phyloP scores from a whole-genome alignment of 73 alveolate genomes.

The Tetrahymena elliotti region DNA sequence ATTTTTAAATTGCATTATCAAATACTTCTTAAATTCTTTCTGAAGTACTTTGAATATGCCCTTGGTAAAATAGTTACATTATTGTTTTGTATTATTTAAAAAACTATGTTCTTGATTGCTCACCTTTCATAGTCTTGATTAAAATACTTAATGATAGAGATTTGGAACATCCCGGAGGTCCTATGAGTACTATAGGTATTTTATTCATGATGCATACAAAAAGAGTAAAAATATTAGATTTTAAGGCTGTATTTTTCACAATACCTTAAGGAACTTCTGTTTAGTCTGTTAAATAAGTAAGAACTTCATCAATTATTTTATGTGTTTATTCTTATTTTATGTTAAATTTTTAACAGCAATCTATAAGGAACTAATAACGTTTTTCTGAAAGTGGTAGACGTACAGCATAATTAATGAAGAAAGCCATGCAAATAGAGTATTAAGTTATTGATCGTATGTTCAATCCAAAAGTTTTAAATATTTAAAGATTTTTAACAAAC shows the following conservation, averaged over 20 bases:
- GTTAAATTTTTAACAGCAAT: background rate
- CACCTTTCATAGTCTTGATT: slow-evolving; percentile 54
- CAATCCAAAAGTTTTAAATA: background rate
- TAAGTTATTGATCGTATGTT: slow-evolving; percentile 9
- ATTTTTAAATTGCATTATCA: slow-evolving; percentile 40
- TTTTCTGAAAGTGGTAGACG: background rate
- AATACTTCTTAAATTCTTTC: slow-evolving; percentile 58
- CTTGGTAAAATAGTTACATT: slow-evolving; percentile 47
- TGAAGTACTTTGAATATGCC: slow-evolving; percentile 63
- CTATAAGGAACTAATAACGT: background rate
- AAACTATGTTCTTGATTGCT: slow-evolving; percentile 23
- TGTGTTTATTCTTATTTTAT: background rate
- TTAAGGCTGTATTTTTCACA: slow-evolving; percentile 52
- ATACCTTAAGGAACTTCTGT: slow-evolving; percentile 49
- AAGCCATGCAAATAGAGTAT: background rate
- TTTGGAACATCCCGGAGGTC: slow-evolving; percentile 76
- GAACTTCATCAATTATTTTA: slow-evolving; percentile 19
- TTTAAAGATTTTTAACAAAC: slow-evolving; percentile 26
- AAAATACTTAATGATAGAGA: slow-evolving; percentile 57
- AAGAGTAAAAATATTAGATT: slow-evolving; percentile 52
- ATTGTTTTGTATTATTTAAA: slow-evolving; percentile 52
- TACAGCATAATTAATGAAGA: slow-evolving; percentile 4
- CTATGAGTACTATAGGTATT: slow-evolving; percentile 62
- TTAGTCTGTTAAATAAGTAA: slow-evolving; percentile 30
- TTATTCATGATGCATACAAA: slow-evolving; percentile 51